Conservation (phyloP, 768 basidiomycete genomes). For the Termitomyces sp. region DNA sequence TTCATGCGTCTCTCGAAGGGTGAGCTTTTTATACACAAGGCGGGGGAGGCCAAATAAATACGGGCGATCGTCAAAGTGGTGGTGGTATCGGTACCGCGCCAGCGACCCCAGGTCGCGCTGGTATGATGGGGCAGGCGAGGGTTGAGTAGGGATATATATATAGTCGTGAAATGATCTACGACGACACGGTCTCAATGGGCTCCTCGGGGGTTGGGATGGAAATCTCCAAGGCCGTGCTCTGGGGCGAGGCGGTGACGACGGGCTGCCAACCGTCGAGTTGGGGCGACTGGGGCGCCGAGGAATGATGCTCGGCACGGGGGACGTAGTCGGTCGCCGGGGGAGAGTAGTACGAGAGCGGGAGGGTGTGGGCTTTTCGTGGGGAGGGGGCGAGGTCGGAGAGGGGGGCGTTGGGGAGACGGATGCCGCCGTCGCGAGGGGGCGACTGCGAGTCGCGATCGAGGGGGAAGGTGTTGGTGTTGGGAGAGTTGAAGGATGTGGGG, state of each 20-base stretch:
- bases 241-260: constrained; percentile 4
- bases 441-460: constrained; percentile 56
- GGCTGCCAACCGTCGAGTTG: too few relatives aligned
- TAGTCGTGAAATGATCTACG: too few relatives aligned
- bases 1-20: too few relatives aligned
- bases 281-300: constrained; percentile 4
- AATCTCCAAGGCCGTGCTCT: not conserved
- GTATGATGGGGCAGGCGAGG: not conserved
- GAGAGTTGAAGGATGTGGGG: constrained; percentile 67
- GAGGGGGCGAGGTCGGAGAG: constrained; percentile 61
- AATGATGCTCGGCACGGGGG: constrained; percentile 12
- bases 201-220: not conserved
- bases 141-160: too few relatives aligned
- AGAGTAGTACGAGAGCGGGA: constrained; percentile 11
- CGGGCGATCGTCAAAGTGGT: too few relatives aligned
- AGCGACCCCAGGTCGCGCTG: constrained; percentile 17
- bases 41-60: too few relatives aligned
- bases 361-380: not conserved
- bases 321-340: constrained; percentile 13
- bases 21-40: too few relatives aligned
- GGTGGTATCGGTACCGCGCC: too few relatives aligned
- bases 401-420: constrained; percentile 72
- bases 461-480: constrained; percentile 53
- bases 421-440: constrained; percentile 50
- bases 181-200: not conserved